Evolutionary conservation across 140 eudicot genomes (phyloP), one percentile per base, ranked within the genome.

Genomic region (Bidens hawaiensis): DNA sequence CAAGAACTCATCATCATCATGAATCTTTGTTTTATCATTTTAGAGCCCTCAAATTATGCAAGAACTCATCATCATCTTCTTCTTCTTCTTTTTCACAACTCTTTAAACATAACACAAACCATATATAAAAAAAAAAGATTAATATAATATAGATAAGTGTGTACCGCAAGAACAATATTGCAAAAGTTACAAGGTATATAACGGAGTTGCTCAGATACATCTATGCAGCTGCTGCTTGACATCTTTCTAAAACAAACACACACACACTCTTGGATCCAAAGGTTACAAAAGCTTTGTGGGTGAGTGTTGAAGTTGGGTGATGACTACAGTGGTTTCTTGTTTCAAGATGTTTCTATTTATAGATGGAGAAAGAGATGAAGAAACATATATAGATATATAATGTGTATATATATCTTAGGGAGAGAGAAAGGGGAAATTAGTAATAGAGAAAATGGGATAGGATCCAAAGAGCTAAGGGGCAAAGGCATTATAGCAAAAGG

Each of bases 111-210:
- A 24, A 18, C 21, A 42, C 5, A 15, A 27, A 62, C 18, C 25
- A 38, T 6, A 28, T 6, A 17, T 7, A 43, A 26, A 51, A 11
- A 76, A 64, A 11, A 58, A 22, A 60, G 8, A 66, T 14, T n/a
- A n/a, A n/a, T n/a, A n/a, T n/a, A n/a, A 69, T 15, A 46, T 7
- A 58, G 68, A 66, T 55, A 23, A 25, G 65, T 55, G 15, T 13
- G 45, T 83, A 89, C 97, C 95, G 97, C 95, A 51, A 89, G 97
- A 77, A 89, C 95, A 56, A 86, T 89, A 75, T 78, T 89, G 89
- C 97, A 89, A 73, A 89, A 89, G 82, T 86, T 85, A 84, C 97
- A 89, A 79, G 97, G 97, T 70, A 89, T 86, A 77, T 89, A 89
- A 78, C 95, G 82, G 21, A 89, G 82, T 69, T 89, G 95, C 69